Conservation (phyloP, 2,329 filamentous ascomycete genomes). For the Penicillium sp. region DNA sequence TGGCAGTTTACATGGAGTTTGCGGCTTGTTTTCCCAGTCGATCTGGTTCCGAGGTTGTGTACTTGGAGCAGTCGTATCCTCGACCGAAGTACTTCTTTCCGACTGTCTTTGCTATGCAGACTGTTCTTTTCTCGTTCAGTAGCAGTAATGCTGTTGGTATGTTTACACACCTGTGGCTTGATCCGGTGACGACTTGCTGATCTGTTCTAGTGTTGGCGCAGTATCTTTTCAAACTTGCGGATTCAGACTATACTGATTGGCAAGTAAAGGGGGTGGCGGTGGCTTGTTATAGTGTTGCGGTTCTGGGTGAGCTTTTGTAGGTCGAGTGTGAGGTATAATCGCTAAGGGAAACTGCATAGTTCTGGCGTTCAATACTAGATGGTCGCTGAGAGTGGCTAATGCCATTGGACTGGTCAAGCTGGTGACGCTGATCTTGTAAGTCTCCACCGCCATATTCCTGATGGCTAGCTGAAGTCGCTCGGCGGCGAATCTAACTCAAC, state of each 20-base stretch:
- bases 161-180: neutral
- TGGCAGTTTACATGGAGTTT: conserved; percentile 61
- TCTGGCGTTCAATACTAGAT: conserved; percentile 54
- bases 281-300: conserved; percentile 59
- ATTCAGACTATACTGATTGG: conserved; percentile 54
- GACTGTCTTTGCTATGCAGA: conserved; percentile 61
- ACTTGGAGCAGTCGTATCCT: conserved; percentile 65
- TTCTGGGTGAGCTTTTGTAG: conserved; percentile 45
- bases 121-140: conserved; percentile 61
- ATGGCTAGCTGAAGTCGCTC: fast-evolving
- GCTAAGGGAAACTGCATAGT: conserved; percentile 23
- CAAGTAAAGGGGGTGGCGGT: conserved; percentile 64
- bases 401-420: conserved; percentile 58
- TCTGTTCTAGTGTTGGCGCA: conserved; percentile 49
- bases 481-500: neutral
- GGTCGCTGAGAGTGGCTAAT: conserved; percentile 56
- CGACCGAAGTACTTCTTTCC: conserved; percentile 62
- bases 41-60: conserved; percentile 63
- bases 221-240: conserved; percentile 60
- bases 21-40: conserved; percentile 64
- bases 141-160: conserved; percentile 58
- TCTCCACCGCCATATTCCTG: neutral
- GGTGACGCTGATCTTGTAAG: conserved; percentile 56
- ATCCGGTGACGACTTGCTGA: neutral
- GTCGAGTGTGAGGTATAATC: neutral